Percentiles rank a stretch among this genome's conserved stretches.
phyloP scores from a whole-genome alignment of 2,329 filamentous ascomycete genomes.

The Basipetospora sp. region DNA sequence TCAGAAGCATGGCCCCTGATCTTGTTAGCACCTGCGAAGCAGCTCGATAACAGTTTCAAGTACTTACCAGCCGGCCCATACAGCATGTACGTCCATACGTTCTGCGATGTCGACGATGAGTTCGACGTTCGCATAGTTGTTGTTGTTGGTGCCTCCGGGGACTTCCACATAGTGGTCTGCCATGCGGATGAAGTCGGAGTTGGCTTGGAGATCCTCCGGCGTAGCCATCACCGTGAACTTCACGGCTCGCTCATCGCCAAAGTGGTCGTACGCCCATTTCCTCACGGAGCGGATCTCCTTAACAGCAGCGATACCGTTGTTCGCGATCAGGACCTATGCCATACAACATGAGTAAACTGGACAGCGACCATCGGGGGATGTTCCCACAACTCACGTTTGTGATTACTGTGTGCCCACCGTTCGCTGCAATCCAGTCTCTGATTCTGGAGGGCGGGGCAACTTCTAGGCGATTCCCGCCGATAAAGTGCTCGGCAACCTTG shows the following conservation, averaged over 20 bases:
- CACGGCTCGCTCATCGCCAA: conserved; percentile 93
- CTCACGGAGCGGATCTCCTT: conserved; percentile 98
- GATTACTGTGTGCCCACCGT: conserved; percentile 95
- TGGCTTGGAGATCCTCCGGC: conserved; percentile 89
- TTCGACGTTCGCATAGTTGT: conserved; percentile 99
- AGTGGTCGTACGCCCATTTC: conserved; percentile 99
- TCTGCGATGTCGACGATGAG: conserved; percentile 97
- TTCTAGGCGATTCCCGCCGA: conserved; percentile 78
- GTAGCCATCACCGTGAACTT: conserved; percentile 99
- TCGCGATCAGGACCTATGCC: conserved; percentile 81
- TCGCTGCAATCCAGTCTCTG: conserved; percentile 83
- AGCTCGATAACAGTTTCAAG: too few relatives aligned
- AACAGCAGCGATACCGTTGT: conserved; percentile 98
- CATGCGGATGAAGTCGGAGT: conserved; percentile 99
- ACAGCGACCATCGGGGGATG: too few relatives aligned
- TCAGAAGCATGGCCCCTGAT: conserved; percentile 88
- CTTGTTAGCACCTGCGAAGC: too few relatives aligned
- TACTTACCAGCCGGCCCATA: conserved; percentile 99
- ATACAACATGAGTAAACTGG: background rate
- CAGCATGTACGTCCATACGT: conserved; percentile 94
- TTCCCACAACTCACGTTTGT: conserved; percentile 57
- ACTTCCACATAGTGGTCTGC: conserved; percentile 99
- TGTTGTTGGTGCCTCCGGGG: conserved; percentile 97
- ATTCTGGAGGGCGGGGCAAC: conserved; percentile 72
- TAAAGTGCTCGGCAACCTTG: conserved; percentile 82